Evolutionary conservation across 192 early-diverging fungal species (phyloP).

Genomic region (Coemansia interrupta): DNA sequence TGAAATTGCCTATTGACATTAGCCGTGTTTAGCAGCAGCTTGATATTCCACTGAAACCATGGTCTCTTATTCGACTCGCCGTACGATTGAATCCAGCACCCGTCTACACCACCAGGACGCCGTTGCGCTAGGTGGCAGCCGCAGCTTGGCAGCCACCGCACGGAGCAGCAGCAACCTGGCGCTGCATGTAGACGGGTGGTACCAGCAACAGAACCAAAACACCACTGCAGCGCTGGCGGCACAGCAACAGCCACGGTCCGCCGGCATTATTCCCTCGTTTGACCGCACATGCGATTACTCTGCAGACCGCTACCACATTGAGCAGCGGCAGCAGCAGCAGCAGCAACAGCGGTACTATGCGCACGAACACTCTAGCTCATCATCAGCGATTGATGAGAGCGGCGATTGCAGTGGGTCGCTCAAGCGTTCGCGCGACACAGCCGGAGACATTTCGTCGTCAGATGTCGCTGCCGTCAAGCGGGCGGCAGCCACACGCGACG

Average conservation of each 20-base stretch:
- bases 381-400: background rate
- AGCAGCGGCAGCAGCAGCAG: constrained; percentile 3
- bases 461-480: background rate
- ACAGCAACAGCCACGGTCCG: background rate
- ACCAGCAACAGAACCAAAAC: constrained; percentile 15
- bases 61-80: constrained; percentile 24
- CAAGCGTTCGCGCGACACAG: background rate
- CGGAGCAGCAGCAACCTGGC: constrained; percentile 35
- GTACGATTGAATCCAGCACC: constrained; percentile 49
- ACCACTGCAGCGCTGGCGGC: background rate
- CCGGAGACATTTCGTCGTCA: background rate
- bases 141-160: constrained; percentile 1
- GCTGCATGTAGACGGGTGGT: constrained; percentile 56
- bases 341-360: constrained; percentile 12
- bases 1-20: no score
- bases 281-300: constrained; percentile 3
- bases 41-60: constrained; percentile 8
- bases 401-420: constrained; percentile 11
- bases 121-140: constrained; percentile 1
- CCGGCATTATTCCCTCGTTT: background rate
- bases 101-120: constrained; percentile 53
- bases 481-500: constrained; percentile 6
- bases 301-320: constrained; percentile 2
- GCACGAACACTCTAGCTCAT: no score
- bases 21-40: background rate